A percentile compares a stretch with the other conserved stretches of the same genome.
phyloP scores from a whole-genome alignment of 495 filamentous ascomycete species.

The Physcia stellaris region DNA sequence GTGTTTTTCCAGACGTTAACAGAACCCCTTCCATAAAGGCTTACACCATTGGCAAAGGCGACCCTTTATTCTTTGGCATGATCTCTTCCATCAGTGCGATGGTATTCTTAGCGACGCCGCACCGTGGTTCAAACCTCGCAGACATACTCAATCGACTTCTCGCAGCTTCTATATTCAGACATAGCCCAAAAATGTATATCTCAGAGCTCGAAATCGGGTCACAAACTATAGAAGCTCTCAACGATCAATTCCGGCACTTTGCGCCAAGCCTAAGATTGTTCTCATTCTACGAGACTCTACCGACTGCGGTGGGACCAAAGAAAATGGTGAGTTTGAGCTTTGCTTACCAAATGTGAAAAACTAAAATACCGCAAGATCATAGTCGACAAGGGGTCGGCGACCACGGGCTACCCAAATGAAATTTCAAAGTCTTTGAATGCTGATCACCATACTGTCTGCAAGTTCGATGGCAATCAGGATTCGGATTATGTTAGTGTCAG shows the following conservation, averaged over 20 bases:
- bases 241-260: constrained; percentile 32
- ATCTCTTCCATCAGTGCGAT: constrained; percentile 23
- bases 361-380: constrained; percentile 10
- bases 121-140: constrained; percentile 31
- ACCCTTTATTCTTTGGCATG: constrained; percentile 22
- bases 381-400: constrained; percentile 22
- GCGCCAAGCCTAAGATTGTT: constrained; percentile 23
- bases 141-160: constrained; percentile 22
- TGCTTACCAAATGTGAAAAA: background rate
- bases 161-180: constrained; percentile 12
- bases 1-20: background rate
- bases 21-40: constrained; percentile 5
- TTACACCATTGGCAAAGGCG: constrained; percentile 25
- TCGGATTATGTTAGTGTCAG: constrained; percentile 27
- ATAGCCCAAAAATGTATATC: constrained; percentile 23
- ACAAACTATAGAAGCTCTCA: constrained; percentile 22
- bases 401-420: constrained; percentile 31
- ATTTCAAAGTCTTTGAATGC: constrained; percentile 26
- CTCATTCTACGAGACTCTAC: constrained; percentile 36
- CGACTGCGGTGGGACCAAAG: constrained; percentile 15
- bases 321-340: constrained; percentile 6
- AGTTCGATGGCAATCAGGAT: constrained; percentile 27
- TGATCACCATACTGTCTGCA: constrained; percentile 35
- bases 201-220: constrained; percentile 28
- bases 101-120: constrained; percentile 33